These are phyloP conservation scores for Ramalina peruviana DNA, from an alignment of 495 filamentous ascomycete genomes.

Conservation along the genomic window DNA sequence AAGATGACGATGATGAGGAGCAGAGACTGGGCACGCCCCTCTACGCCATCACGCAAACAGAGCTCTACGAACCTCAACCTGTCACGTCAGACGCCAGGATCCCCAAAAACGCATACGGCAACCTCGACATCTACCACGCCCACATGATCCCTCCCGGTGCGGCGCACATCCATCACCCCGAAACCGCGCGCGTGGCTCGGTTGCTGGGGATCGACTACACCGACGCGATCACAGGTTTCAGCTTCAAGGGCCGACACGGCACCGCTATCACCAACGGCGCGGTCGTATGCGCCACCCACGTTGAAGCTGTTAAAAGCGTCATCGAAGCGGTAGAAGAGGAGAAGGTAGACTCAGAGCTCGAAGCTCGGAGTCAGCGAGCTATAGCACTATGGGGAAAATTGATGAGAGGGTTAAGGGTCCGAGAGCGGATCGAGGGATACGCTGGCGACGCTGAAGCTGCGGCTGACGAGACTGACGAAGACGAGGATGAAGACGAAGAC, in stretches of 20 bases:
- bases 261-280: constrained; percentile 67
- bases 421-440: constrained; percentile 57
- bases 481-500: constrained; percentile 19
- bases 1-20: constrained; percentile 28
- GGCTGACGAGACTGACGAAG: constrained; percentile 21
- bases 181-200: constrained; percentile 57
- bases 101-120: constrained; percentile 77
- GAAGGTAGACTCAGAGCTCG: constrained; percentile 40
- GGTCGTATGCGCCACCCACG: constrained; percentile 56
- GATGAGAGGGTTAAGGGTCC: constrained; percentile 60
- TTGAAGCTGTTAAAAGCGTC: constrained; percentile 56
- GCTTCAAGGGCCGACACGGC: constrained; percentile 67
- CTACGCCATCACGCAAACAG: constrained; percentile 26
- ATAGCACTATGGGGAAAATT: constrained; percentile 67
- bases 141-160: constrained; percentile 84
- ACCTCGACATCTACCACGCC: constrained; percentile 82
- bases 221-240: constrained; percentile 79
- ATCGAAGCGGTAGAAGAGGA: constrained; percentile 49
- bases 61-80: constrained; percentile 59
- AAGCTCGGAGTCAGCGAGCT: constrained; percentile 39
- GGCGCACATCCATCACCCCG: constrained; percentile 50
- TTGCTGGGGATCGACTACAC: constrained; percentile 75
- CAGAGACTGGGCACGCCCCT: constrained; percentile 24
- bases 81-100: constrained; percentile 53
- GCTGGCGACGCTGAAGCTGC: constrained; percentile 23